phyloP scores from a whole-genome alignment of 2,329 filamentous ascomycete genomes.

The Aspergillus latus region DNA sequence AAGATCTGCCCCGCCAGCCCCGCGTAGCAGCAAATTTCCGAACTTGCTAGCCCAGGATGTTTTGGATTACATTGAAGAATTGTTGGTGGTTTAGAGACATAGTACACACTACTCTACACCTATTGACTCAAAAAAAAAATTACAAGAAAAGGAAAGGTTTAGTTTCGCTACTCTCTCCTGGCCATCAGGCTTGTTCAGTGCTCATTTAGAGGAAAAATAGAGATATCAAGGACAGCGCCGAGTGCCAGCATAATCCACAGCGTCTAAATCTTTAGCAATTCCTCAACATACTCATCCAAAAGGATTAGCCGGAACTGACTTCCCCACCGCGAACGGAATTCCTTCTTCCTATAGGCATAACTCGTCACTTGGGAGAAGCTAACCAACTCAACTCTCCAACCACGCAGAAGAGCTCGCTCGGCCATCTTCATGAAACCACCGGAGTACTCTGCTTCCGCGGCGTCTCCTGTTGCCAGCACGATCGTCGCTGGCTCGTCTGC shows the following conservation, averaged over 20 bases:
- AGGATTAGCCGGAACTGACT: conserved; percentile 69
- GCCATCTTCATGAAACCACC: conserved; percentile 79
- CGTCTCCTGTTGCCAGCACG: conserved; percentile 85
- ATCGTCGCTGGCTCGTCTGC: conserved; percentile 66
- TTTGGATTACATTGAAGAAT: too few species aligned
- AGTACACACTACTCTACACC: too few species aligned
- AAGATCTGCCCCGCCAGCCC: background rate
- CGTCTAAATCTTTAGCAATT: conserved; percentile 56
- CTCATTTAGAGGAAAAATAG: background rate
- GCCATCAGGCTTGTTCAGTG: too few species aligned
- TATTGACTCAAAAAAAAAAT: too few species aligned
- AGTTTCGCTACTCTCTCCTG: too few species aligned
- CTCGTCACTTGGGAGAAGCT: conserved; percentile 71
- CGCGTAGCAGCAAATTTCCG: background rate
- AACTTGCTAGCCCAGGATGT: too few species aligned
- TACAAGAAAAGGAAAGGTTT: too few species aligned
- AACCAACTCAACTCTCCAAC: conserved; percentile 82
- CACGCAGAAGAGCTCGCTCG: conserved; percentile 70
- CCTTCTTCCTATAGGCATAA: conserved; percentile 64
- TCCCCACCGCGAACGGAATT: conserved; percentile 63
- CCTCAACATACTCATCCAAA: conserved; percentile 73
- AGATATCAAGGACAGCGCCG: background rate
- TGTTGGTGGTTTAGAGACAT: too few species aligned
- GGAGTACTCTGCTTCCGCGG: conserved; percentile 78
- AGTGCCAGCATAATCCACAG: background rate